Conservation (phyloP, 257 asterid genomes). For the Capsicum pubescens region DNA sequence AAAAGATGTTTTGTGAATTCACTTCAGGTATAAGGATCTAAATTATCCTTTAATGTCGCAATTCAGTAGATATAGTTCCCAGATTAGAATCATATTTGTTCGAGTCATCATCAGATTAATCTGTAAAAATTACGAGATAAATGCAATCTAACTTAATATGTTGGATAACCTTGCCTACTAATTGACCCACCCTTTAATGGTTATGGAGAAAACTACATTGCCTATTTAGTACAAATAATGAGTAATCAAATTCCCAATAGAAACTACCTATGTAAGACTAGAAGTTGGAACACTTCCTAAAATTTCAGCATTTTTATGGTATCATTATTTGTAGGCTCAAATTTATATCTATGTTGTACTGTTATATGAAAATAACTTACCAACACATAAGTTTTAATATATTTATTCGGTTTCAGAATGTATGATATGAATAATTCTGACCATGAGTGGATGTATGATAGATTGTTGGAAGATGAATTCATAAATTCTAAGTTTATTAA, state of each 20-base stretch:
- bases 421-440: not conserved
- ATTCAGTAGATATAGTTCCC: conserved; percentile 1
- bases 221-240: not conserved
- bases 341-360: too few relatives aligned
- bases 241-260: too few relatives aligned
- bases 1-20: not conserved
- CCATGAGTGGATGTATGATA: not conserved
- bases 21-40: not conserved
- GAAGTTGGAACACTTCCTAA: too few relatives aligned
- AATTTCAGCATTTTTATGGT: too few relatives aligned
- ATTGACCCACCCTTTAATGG: not conserved
- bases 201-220: not conserved
- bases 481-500: not conserved
- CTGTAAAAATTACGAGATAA: not conserved
- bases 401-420: too few relatives aligned
- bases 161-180: not conserved
- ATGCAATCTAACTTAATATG: not conserved
- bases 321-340: too few relatives aligned
- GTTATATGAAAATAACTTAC: too few relatives aligned
- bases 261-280: too few relatives aligned
- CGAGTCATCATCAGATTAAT: not conserved
- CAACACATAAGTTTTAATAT: not conserved
- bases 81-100: not conserved
- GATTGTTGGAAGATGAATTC: not conserved
- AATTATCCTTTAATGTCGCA: not conserved